Conservation (phyloP, 768 basidiomycete genomes). For the Mycena amicta region DNA sequence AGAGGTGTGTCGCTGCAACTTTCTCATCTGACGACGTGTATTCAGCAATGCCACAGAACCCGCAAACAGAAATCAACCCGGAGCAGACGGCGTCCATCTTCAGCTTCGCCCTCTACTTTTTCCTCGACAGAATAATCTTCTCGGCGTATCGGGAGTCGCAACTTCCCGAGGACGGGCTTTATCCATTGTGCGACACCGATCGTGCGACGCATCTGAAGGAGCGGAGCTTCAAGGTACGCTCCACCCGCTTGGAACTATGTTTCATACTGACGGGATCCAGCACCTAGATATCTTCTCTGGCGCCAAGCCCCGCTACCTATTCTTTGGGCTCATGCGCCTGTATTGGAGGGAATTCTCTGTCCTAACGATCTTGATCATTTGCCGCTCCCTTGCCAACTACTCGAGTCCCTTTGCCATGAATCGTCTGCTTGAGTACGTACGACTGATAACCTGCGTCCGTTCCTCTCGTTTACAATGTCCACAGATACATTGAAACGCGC, state of each 20-base stretch:
- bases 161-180: conserved; percentile 51
- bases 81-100: conserved; percentile 56
- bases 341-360: conserved; percentile 31
- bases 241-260: conserved; percentile 27
- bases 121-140: conserved; percentile 54
- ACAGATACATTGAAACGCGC: conserved; percentile 57
- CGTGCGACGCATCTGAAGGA: conserved; percentile 25
- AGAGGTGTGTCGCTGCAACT: conserved; percentile 27
- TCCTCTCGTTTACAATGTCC: neutral
- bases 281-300: too few relatives aligned
- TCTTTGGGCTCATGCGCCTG: conserved; percentile 47
- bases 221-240: conserved; percentile 33
- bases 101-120: conserved; percentile 47
- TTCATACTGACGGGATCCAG: too few relatives aligned
- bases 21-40: neutral
- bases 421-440: conserved; percentile 37
- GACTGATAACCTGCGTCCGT: too few relatives aligned
- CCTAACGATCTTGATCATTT: conserved; percentile 20
- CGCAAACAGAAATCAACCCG: conserved; percentile 35
- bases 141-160: conserved; percentile 45
- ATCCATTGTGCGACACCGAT: conserved; percentile 69
- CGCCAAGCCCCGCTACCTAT: conserved; percentile 19
- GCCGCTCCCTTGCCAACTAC: neutral
- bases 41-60: conserved; percentile 27
- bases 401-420: conserved; percentile 43